phyloP scores from a whole-genome alignment of 2,329 filamentous ascomycete genomes.

The Paraconiothyrium sp. region DNA sequence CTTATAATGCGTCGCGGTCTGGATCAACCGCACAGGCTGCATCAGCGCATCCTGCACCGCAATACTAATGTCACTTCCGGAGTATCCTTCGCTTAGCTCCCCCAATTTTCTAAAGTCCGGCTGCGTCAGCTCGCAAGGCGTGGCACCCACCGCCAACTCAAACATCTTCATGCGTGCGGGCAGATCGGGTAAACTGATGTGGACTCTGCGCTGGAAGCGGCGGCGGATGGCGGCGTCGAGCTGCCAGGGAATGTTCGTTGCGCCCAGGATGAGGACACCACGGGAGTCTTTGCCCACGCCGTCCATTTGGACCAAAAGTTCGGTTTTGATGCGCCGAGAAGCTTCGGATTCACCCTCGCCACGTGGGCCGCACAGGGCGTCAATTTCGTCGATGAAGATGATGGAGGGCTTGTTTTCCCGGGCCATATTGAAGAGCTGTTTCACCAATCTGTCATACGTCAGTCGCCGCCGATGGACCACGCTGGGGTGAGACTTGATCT shows the following conservation, averaged over 20 bases:
- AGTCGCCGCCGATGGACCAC: conserved; percentile 9
- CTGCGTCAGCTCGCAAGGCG: conserved; percentile 81
- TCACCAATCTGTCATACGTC: conserved; percentile 75
- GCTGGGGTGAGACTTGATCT: conserved; percentile 36
- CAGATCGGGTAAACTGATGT: conserved; percentile 90
- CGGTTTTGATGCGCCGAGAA: conserved; percentile 96
- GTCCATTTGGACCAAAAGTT: conserved; percentile 98
- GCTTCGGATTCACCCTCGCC: conserved; percentile 97
- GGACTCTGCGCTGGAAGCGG: conserved; percentile 94
- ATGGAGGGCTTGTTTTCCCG: conserved; percentile 98
- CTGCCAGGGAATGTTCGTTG: conserved; percentile 99
- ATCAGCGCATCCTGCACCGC: conserved; percentile 96
- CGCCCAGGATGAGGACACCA: conserved; percentile 92
- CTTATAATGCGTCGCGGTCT: conserved; percentile 98
- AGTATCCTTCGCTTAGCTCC: conserved; percentile 89
- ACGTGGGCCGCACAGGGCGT: conserved; percentile 92
- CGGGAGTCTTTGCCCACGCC: conserved; percentile 96
- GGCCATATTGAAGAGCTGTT: conserved; percentile 96
- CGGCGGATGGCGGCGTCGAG: conserved; percentile 93
- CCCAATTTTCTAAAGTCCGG: conserved; percentile 84
- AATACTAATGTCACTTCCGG: conserved; percentile 94
- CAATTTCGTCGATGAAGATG: conserved; percentile 98
- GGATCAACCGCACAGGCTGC: conserved; percentile 96
- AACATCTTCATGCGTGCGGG: conserved; percentile 94
- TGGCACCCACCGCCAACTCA: conserved; percentile 91